Evolutionary conservation across 2,329 filamentous ascomycete species (phyloP), one percentile per base, ranked within the genome.

Genomic region (Ceratocystis cubensis): DNA sequence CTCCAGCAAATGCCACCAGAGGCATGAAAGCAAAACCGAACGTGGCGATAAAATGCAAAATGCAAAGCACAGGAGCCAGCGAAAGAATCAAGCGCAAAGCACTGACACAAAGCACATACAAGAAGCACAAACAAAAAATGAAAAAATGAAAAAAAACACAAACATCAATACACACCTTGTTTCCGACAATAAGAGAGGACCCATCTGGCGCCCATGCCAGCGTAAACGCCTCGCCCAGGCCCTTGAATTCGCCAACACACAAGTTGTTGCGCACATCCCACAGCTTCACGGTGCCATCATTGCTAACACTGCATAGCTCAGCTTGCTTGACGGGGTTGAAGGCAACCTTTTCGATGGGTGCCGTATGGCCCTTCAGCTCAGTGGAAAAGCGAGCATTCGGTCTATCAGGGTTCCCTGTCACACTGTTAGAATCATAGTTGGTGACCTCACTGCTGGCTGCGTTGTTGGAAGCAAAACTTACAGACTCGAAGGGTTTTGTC

Each of bases 271-370:
- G 80, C 13, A 91, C 88, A 72, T 93, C 89, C 89, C 89, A 93
- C 71, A 93, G 85, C 73, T 88, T 85, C 69, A 89, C 85, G 41
- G 86, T 82, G 1, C 89, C 89, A 72, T 93, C 89, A 57, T 79
- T 82, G 70, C 87, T 88, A 65, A 89, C 82, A 73, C 86, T 91
- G 70, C 87, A 89, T 7, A 93, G 79, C 75, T 92, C 87, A 3
- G 87, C 85, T 73, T 93, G 89, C 73, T 86, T 88, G 67, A 82
- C 81, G 0, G 89, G 89, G 72, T 90, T 89, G 75, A 91, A 93
- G 1, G 86, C 86, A 1, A 93, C 85, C 72, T 88, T 88, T 73
- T 91, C 88, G 59, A 92, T 85, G 33, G 81, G 75, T 30, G 84
- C 81, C 5, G 79, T 72, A 73, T 89, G 84, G 33, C 87, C 85